These are phyloP conservation scores for Petunia secreta DNA, from an alignment of 257 asterid genomes.

Conservation along the genomic window DNA sequence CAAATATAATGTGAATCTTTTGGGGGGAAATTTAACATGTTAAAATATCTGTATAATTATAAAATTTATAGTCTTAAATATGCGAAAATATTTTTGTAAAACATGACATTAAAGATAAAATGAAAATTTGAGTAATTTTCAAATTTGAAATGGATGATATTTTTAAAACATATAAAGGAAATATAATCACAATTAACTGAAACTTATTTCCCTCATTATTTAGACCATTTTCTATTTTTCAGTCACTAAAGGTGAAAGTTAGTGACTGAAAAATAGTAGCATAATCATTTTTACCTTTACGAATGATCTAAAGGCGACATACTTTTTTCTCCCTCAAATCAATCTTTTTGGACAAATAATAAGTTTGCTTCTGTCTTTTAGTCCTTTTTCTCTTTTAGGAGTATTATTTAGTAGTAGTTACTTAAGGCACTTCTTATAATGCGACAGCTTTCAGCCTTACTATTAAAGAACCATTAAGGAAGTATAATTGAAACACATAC, in stretches of 20 bases:
- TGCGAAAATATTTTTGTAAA: too few relatives aligned
- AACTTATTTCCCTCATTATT: too few relatives aligned
- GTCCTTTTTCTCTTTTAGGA: neutral
- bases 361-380: conserved; percentile 35
- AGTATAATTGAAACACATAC: conserved; percentile 15
- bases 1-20: too few relatives aligned
- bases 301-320: conserved; percentile 58
- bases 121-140: too few relatives aligned
- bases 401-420: too few relatives aligned
- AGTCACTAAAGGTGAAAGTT: conserved; percentile 40
- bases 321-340: conserved; percentile 48
- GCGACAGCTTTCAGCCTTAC: neutral
- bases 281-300: conserved; percentile 68
- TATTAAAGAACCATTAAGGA: neutral
- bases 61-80: too few relatives aligned
- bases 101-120: too few relatives aligned
- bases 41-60: too few relatives aligned
- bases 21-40: too few relatives aligned
- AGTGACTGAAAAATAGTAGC: conserved; percentile 73
- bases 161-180: too few relatives aligned
- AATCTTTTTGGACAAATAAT: conserved; percentile 52
- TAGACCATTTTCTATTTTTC: neutral
- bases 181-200: conserved; percentile 28
- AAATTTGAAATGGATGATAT: too few relatives aligned
- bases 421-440: neutral